Base-by-base conservation (phyloP, 305 asterid species). In the Rubia balearica region DNA sequence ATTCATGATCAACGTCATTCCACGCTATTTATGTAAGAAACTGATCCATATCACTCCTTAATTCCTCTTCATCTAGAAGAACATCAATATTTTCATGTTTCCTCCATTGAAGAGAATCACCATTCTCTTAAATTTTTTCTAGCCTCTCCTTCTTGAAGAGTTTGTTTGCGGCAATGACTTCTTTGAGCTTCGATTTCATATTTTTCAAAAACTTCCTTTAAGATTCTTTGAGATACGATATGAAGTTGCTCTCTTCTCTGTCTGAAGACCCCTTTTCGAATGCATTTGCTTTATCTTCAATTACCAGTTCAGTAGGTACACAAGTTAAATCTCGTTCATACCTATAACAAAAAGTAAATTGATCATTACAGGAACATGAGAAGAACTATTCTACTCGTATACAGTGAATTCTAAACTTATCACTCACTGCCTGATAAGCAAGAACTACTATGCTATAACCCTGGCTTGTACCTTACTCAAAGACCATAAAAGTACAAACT, bases 181-280 rank as follows among this genome's bases (percentile, higher is more conserved):
- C 89, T 75, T 88, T 86, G 24, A 89, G 85, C 80, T 82, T 88
- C 0, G 89, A 64, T 76, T 87, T 88, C 62, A 89, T 79, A 30
- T 88, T 95, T 43, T 56, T 76, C 74, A 89, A 71, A 3, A 90
- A 88, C 80, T 89, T 89, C 74, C 73, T 86, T 77, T 89, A 95
- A 65, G 78, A 74, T 48, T 86, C 95, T 13, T 85, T 89, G 27
- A 89, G 84, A 82, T 89, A 90, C 66, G 92, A 79, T 56, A 71
- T 83, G 27, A 83, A 76, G 70, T 83, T 86, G 87, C 90, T 89
- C 81, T 89, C 95, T 67, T 88, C 95, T 76, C 92, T 87, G 79
- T 87, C 88, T 27, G 95, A 88, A 76, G 92, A 80, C 75, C 85
- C 81, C 66, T 86, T 89, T 78, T 80, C 89, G 38, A 89, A 84